A percentile compares a stretch with the other conserved stretches of the same genome.
Conservation (phyloP, 2,329 filamentous ascomycete genomes). For the Sporothrix mexicana region DNA sequence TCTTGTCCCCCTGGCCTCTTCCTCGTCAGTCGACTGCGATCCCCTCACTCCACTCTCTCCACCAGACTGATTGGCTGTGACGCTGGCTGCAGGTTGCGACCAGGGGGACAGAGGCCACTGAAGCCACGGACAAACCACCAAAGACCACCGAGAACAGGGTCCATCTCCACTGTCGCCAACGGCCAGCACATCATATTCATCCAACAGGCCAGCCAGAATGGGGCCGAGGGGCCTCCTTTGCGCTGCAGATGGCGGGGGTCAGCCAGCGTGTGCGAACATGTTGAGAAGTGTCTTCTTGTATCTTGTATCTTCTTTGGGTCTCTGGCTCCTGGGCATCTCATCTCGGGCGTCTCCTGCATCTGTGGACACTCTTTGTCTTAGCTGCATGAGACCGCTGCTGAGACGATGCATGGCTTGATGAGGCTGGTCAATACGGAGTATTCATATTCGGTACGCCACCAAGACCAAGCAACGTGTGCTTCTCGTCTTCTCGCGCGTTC, state of each 20-base stretch:
- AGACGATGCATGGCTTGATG: not conserved
- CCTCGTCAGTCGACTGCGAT: not conserved
- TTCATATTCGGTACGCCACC: not conserved
- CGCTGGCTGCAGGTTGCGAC: constrained; percentile 16
- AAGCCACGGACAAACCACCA: not conserved
- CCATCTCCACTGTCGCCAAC: not conserved
- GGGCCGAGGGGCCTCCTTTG: constrained; percentile 17
- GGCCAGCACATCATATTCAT: not conserved
- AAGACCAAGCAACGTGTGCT: not conserved
- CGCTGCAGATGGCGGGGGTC: constrained; percentile 19
- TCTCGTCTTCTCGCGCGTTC: not conserved
- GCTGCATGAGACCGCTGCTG: constrained; percentile 18
- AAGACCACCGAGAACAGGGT: not conserved
- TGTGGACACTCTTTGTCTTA: constrained; percentile 13
- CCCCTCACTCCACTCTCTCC: not conserved
- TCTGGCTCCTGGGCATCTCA: no score
- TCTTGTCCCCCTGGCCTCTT: not conserved
- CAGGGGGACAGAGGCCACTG: constrained; percentile 2
- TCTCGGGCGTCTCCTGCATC: not conserved
- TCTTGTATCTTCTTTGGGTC: not conserved
- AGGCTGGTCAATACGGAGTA: constrained; percentile 16
- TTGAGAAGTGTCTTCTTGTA: constrained; percentile 4
- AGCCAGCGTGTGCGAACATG: not conserved
- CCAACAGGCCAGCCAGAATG: constrained; percentile 10
- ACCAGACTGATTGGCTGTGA: constrained; percentile 26